These are phyloP conservation scores for Geranium rotundifolium DNA, from an alignment of 345 rosid genomes.

Conservation along the genomic window DNA sequence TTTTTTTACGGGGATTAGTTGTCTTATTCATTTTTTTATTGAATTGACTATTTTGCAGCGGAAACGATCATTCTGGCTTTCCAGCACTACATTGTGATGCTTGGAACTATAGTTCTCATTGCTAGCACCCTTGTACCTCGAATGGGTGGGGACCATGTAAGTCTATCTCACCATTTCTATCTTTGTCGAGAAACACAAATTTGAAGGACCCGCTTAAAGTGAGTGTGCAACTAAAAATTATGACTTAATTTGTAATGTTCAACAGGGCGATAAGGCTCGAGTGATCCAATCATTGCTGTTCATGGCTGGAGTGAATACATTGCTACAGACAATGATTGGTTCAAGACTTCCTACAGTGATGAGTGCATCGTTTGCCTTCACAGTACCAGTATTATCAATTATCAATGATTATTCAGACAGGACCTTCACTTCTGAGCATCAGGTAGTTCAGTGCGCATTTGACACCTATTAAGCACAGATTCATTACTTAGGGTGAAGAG, in stretches of 20 bases:
- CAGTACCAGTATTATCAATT: constrained; percentile 63
- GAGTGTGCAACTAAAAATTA: neutral
- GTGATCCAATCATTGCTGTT: constrained; percentile 74
- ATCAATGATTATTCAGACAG: constrained; percentile 54
- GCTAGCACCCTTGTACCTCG: constrained; percentile 54
- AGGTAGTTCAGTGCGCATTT: constrained; percentile 22
- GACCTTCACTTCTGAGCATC: constrained; percentile 38
- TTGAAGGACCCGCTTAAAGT: neutral
- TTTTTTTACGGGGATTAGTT: neutral
- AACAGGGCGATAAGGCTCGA: constrained; percentile 82
- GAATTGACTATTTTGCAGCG: constrained; percentile 32
- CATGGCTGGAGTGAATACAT: constrained; percentile 86
- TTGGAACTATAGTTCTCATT: constrained; percentile 70
- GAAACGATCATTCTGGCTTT: constrained; percentile 64
- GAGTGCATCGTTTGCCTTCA: constrained; percentile 77
- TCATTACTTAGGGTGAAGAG: no score
- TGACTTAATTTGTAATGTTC: neutral
- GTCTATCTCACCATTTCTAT: constrained; percentile 8
- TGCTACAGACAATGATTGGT: constrained; percentile 76
- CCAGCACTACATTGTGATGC: constrained; percentile 88
- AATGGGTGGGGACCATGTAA: constrained; percentile 84
- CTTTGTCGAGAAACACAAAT: neutral
- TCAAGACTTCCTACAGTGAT: constrained; percentile 92
- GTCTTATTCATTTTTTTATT: neutral
- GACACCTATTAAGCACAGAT: no score